Conservation (phyloP, 2,329 filamentous ascomycete genomes). For the Rasamsonia emersonii region DNA sequence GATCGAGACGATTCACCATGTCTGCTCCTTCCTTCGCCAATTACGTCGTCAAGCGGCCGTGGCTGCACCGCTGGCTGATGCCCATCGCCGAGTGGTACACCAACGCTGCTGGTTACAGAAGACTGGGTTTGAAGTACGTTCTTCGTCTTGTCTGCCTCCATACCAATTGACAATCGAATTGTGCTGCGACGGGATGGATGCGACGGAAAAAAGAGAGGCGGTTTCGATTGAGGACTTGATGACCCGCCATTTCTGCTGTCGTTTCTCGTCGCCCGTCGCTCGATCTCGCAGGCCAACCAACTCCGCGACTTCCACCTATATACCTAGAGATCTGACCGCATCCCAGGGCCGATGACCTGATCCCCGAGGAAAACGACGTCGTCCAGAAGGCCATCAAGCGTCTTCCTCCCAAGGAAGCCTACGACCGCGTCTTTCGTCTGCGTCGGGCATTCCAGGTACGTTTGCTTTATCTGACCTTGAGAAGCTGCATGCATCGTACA, state of each 20-base stretch:
- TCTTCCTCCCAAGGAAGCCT: slow-evolving; percentile 79
- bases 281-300: slow-evolving; percentile 1
- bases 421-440: slow-evolving; percentile 96
- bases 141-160: not conserved
- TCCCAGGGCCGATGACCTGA: slow-evolving; percentile 81
- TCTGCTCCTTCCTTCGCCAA: slow-evolving; percentile 64
- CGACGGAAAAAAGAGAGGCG: not conserved
- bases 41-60: slow-evolving; percentile 75
- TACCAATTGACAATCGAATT: slow-evolving; percentile 2
- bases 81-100: slow-evolving; percentile 83
- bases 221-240: no score
- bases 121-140: slow-evolving; percentile 80
- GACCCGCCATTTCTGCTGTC: no score
- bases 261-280: no score
- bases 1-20: slow-evolving; percentile 44
- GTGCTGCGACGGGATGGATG: not conserved
- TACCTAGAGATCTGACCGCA: slow-evolving; percentile 4
- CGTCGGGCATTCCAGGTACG: slow-evolving; percentile 84
- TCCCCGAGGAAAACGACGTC: slow-evolving; percentile 81
- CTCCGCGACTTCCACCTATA: not conserved
- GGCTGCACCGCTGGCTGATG: slow-evolving; percentile 69
- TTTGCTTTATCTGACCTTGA: slow-evolving; percentile 2
- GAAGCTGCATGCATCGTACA: not conserved
- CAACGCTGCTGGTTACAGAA: slow-evolving; percentile 83
- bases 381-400: slow-evolving; percentile 86